Base-by-base conservation (phyloP, 352 stramenopile species). In the Phytophthora lateralis region DNA sequence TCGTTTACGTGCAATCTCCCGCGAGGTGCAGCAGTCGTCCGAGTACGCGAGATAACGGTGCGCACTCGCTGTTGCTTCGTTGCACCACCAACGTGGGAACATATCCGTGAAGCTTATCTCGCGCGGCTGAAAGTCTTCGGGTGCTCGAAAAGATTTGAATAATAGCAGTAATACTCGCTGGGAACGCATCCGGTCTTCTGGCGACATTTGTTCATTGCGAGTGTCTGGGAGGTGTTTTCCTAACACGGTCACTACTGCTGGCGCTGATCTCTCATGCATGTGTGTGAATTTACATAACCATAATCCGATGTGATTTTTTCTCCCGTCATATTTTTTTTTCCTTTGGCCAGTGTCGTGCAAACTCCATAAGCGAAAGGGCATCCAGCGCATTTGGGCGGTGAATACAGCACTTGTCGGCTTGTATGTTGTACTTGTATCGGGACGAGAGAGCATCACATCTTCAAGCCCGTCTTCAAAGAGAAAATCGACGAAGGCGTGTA, bases 121-220 rank as follows among this genome's bases (percentile, higher is more conserved):
- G 17, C 9, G 9, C 12, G 46, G 30, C 2, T 44, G 30, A 30
- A 55, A 44, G 32, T 44, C 47, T 29, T 42, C 18, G 4, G n/a
- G 30, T 42, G 1, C 6, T 44, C 47, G 17, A 44, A 55, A 55
- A 20, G 47, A 17, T 29, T 55, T 55, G 30, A 55, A 55, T 14
- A 55, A 18, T 44, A 34, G 0, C 1, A 38, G 9, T n/a, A 55
- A 14, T 14, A 17, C 18, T 44, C 18, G 32, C 6, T 44, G 32
- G 14, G 30, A 44, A 8, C 2, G 5, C 4, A 34, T 0, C 17
- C 14, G n/a, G 6, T 5, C 6, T 44, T 55, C 30, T 17, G 14
- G 6, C 2, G 17, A 21, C 18, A 45, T 55, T 18, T 39, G 10
- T 1, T 44, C 32, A 44, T 17, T 35, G 3, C 47, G 18, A 55